Conservation (phyloP, 1,284 basidiomycete genomes). For the Amanita bisporigera region DNA sequence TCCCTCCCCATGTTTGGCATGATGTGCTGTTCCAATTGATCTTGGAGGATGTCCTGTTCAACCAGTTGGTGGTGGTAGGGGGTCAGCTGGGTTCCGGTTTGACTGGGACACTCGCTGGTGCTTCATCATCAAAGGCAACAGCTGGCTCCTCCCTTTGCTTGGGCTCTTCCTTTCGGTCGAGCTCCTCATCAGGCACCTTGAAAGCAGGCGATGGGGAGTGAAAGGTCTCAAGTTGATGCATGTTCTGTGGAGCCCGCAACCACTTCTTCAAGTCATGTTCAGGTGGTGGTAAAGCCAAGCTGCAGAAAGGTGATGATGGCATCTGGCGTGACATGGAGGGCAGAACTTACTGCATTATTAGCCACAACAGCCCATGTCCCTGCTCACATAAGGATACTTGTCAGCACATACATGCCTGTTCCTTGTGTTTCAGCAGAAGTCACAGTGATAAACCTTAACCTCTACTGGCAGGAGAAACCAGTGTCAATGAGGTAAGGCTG, state of each 20-base stretch:
- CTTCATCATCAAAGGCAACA: too few species aligned
- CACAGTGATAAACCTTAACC: too few species aligned
- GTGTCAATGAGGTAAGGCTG: too few species aligned
- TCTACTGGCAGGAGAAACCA: too few species aligned
- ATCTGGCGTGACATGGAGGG: slow-evolving; percentile 11
- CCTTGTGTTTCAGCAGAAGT: slow-evolving; percentile 8
- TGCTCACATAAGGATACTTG: not conserved
- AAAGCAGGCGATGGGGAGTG: not conserved
- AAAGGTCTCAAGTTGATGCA: not conserved
- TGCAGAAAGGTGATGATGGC: not conserved
- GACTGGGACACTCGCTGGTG: not conserved
- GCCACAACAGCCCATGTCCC: slow-evolving; percentile 12
- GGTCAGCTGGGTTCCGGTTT: too few species aligned
- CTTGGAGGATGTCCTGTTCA: not conserved
- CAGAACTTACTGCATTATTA: slow-evolving; percentile 12
- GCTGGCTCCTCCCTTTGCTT: not conserved
- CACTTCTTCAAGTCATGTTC: not conserved
- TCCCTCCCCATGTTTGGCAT: not conserved
- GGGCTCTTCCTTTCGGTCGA: not conserved
- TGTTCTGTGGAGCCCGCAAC: not conserved
- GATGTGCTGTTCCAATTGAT: not conserved
- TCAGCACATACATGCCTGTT: slow-evolving; percentile 10
- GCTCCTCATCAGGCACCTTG: not conserved
- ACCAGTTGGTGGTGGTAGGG: too few species aligned
- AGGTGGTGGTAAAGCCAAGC: not conserved